A percentile compares a stretch with the other conserved stretches of the same genome.
Evolutionary conservation across 2,329 filamentous ascomycete genomes (phyloP).

Genomic region (Penicillium sp.): DNA sequence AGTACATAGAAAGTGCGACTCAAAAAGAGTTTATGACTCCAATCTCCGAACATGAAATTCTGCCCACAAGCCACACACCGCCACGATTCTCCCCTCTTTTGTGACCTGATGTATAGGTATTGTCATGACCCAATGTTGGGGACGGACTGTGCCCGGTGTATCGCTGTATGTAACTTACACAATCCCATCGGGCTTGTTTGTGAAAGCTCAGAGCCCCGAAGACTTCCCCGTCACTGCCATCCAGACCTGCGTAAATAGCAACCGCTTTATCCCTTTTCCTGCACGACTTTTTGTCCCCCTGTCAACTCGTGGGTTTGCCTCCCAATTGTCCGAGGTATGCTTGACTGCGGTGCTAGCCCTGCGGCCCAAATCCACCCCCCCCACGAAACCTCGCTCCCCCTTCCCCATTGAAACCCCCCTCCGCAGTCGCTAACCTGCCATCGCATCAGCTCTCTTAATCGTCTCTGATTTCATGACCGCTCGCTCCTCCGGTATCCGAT

Average conservation of each 20-base stretch:
- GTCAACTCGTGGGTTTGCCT: conserved; percentile 2
- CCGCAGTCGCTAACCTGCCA: conserved; percentile 15
- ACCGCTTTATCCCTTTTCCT: neutral
- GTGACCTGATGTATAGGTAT: conserved; percentile 18
- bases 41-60: conserved; percentile 19
- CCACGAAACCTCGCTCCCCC: conserved; percentile 37
- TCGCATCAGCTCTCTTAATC: conserved; percentile 6
- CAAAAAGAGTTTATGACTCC: conserved; percentile 20
- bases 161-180: conserved; percentile 23
- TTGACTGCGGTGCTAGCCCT: conserved; percentile 21
- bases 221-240: conserved; percentile 1
- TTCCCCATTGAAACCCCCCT: conserved; percentile 24
- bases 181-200: conserved; percentile 11
- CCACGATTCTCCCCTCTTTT: conserved; percentile 30
- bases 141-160: neutral
- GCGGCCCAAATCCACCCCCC: conserved; percentile 32
- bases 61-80: conserved; percentile 30
- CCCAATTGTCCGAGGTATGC: conserved; percentile 29
- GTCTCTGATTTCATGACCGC: conserved; percentile 13
- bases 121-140: conserved; percentile 8
- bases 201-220: conserved; percentile 15
- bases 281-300: neutral
- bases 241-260: neutral
- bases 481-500: conserved; percentile 3
- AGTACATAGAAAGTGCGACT: conserved; percentile 7